phyloP scores from a whole-genome alignment of 2,329 filamentous ascomycete genomes.

The Didymellaceae sp. region DNA sequence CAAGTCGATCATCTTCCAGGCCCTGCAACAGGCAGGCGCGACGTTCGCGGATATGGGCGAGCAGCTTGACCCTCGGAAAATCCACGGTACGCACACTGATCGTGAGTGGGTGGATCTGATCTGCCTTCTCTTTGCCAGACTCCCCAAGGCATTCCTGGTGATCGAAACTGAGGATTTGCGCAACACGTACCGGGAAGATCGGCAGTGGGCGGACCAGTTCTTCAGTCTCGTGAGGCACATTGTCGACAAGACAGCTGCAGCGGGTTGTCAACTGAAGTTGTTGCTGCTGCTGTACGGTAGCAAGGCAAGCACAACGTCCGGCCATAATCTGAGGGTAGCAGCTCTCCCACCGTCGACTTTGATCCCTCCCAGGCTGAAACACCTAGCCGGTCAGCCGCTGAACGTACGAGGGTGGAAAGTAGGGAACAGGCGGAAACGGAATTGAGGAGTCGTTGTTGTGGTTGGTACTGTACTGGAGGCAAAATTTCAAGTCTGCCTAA shows the following conservation, averaged over 20 bases:
- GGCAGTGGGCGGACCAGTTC: not conserved
- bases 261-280: not conserved
- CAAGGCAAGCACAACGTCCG: not conserved
- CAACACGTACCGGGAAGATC: slow-evolving; percentile 4
- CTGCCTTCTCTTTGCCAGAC: slow-evolving; percentile 10
- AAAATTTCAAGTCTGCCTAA: no score
- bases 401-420: not conserved
- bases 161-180: slow-evolving; percentile 9
- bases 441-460: not conserved
- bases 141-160: slow-evolving; percentile 13
- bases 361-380: not conserved
- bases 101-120: slow-evolving; percentile 19
- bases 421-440: not conserved
- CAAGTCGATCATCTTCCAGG: slow-evolving; percentile 12
- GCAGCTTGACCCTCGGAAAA: slow-evolving; percentile 12
- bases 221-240: not conserved
- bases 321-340: not conserved
- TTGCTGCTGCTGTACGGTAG: not conserved
- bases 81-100: slow-evolving; percentile 11
- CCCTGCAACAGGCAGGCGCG: not conserved
- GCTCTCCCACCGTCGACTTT: not conserved
- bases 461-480: not conserved
- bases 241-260: not conserved
- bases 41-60: slow-evolving; percentile 8
- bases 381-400: not conserved